Conservation (phyloP, 1,139 yeast genomes). For the Geotrichum phurueaensis region DNA sequence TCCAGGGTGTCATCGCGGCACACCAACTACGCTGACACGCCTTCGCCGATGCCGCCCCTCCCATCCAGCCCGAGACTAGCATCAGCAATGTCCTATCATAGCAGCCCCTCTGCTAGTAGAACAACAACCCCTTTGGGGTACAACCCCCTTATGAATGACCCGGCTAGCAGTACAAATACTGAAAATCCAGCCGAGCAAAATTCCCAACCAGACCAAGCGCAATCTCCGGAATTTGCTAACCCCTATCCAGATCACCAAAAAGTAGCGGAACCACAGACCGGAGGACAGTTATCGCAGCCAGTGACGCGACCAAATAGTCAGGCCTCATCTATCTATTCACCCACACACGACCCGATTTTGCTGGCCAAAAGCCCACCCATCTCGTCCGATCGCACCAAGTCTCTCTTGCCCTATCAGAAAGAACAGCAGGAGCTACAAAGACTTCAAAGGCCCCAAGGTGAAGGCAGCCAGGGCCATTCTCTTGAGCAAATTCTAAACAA, state of each 20-base stretch:
- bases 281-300: not conserved
- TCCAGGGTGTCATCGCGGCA: not conserved
- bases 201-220: not conserved
- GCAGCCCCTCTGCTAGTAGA: not conserved
- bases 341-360: slow-evolving; percentile 3
- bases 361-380: not conserved
- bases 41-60: not conserved
- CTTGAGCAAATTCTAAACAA: not conserved
- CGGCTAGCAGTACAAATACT: not conserved
- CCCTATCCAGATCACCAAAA: not conserved
- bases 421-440: not conserved
- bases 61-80: not conserved
- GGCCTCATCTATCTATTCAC: slow-evolving; percentile 11
- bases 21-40: not conserved
- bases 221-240: not conserved
- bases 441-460: not conserved
- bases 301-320: not conserved
- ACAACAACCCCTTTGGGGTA: not conserved
- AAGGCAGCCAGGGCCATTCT: not conserved
- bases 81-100: not conserved
- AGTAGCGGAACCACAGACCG: not conserved
- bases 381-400: not conserved
- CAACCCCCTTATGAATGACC: not conserved
- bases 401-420: slow-evolving; percentile 4
- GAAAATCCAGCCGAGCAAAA: not conserved